Base-by-base conservation (phyloP, 768 basidiomycete species). In the Cystobasidium ongulense region DNA sequence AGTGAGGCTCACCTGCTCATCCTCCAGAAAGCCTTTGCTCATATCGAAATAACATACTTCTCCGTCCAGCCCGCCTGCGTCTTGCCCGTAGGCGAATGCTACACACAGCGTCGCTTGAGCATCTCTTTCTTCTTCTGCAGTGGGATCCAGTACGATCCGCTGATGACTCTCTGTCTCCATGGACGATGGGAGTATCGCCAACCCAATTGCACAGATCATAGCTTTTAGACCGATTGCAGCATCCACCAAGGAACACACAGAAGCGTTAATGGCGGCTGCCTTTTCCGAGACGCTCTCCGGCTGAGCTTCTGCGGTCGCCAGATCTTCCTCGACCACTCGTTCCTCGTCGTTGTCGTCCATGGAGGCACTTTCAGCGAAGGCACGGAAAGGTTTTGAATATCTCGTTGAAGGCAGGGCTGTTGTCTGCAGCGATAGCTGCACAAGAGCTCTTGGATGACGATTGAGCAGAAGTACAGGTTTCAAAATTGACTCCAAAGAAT, bases 341-440 rank as follows among this genome's bases (percentile, higher is more conserved):
- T 67, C 67, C 31, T 66, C 39, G n/a, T 76, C 72, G 27, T 73
- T 63, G 25, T 63, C 43, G 27, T 62, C 29, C 25, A 43, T 8
- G n/a, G 52, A 21, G 1, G 29, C 33, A 31, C 21, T 5, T 17
- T 68, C 66, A 25, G 17, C 41, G 29, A 75, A 62, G 4, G 75
- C 66, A n/a, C 68, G 65, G 63, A 75, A 74, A 10, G 77, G 43
- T n/a, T 65, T 43, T 18, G 64, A 31, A 61, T 67, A 76, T 35
- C 43, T 10, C 1, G 78, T 76, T 1, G 71, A 76, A n/a, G 77
- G 80, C 52, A 39, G 15, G 23, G 81, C 79, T 54, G 81, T 72
- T 27, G 82, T 82, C 78, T 84, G 83, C 7, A 82, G 74, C 35
- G 82, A 80, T 23, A 83, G 76, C 63, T 83, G 82, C 25, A 83